A percentile compares a stretch with the other conserved stretches of the same genome.
Conservation (phyloP, 495 filamentous ascomycete genomes). For the Penicillium nucicola region DNA sequence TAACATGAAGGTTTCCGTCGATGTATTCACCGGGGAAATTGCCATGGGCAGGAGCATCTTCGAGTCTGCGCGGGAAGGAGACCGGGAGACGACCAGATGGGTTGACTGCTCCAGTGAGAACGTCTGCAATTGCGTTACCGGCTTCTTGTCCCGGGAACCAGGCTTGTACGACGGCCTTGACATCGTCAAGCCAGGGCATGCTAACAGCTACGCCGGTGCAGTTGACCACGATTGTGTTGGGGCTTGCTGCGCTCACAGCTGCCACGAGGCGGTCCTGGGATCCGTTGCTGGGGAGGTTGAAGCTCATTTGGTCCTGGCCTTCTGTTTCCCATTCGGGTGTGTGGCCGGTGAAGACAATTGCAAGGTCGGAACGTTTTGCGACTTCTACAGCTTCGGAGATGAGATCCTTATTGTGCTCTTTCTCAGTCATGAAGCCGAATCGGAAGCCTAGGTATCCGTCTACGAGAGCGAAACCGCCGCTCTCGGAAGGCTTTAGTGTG, state of each 20-base stretch:
- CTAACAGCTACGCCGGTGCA: conserved; percentile 72
- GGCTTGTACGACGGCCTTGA: conserved; percentile 81
- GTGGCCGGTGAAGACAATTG: conserved; percentile 14
- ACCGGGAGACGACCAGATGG: conserved; percentile 74
- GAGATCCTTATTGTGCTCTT: conserved; percentile 9
- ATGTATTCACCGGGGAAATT: conserved; percentile 62
- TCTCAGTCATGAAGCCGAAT: conserved; percentile 9
- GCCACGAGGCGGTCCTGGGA: conserved; percentile 63
- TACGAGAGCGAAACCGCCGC: background rate
- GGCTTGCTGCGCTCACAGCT: conserved; percentile 43
- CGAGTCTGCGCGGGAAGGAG: conserved; percentile 67
- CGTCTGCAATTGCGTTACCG: conserved; percentile 73
- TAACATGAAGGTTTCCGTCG: conserved; percentile 58
- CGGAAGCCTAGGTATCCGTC: conserved; percentile 7
- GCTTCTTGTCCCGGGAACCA: conserved; percentile 81
- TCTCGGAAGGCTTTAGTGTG: background rate
- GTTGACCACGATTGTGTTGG: conserved; percentile 34
- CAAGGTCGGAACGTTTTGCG: conserved; percentile 6
- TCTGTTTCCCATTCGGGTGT: conserved; percentile 13
- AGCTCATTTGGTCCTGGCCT: conserved; percentile 67
- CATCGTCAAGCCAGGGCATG: conserved; percentile 64
- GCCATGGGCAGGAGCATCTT: conserved; percentile 65
- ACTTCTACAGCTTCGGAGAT: conserved; percentile 7
- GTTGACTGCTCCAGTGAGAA: conserved; percentile 76
- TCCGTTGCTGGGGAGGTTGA: conserved; percentile 62